These are phyloP conservation scores for Mucor saturninus DNA, from an alignment of 371 early-diverging fungal species.

Conservation along the genomic window DNA sequence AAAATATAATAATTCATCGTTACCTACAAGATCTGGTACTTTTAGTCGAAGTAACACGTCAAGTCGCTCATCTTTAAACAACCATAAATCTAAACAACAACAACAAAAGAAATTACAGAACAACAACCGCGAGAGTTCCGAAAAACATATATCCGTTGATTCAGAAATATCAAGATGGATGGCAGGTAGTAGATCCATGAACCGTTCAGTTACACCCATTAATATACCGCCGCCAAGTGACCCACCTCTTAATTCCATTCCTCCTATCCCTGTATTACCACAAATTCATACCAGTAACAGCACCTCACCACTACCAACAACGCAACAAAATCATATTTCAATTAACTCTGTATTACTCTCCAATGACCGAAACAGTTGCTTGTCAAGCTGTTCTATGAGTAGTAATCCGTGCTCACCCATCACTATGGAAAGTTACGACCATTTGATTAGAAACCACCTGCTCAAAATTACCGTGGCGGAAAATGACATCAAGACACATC, in stretches of 20 bases:
- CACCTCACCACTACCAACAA: background rate
- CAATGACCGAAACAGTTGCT: background rate
- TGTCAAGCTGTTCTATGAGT: background rate
- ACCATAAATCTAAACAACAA: background rate
- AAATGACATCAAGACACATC: background rate
- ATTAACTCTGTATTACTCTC: background rate
- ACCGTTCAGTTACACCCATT: background rate
- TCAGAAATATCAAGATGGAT: background rate
- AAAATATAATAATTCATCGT: background rate
- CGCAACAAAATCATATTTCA: background rate
- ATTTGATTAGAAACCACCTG: background rate
- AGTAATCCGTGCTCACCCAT: background rate
- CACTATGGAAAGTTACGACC: background rate
- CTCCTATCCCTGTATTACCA: constrained; percentile 11
- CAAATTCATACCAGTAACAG: background rate
- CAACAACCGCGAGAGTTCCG: background rate
- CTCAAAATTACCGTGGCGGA: background rate
- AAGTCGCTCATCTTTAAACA: background rate
- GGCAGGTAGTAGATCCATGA: background rate
- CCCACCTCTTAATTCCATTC: constrained; percentile 23
- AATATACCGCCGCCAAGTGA: constrained; percentile 10
- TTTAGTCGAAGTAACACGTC: background rate
- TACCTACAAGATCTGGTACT: background rate
- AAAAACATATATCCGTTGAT: background rate
- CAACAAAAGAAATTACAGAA: background rate